Percentiles rank a stretch among this genome's conserved stretches.
Evolutionary conservation across 257 asterid genomes (phyloP).

Genomic region (Fraxinus anomala): DNA sequence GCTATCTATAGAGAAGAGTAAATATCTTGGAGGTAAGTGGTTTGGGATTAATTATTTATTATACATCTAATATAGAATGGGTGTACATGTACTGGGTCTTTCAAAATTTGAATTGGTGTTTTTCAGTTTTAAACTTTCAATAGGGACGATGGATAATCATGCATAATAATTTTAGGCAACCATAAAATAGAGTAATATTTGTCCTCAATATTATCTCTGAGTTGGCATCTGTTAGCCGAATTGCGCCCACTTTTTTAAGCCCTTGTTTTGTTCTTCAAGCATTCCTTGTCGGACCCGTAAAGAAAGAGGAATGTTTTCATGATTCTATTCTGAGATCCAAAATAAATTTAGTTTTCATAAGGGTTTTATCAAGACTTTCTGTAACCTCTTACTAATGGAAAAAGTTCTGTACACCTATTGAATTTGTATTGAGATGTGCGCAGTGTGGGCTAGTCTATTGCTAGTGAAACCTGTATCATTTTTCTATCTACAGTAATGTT

Average conservation of each 20-base stretch:
- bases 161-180: not conserved
- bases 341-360: not conserved
- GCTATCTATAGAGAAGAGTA: conserved; percentile 97
- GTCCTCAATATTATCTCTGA: not conserved
- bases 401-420: not conserved
- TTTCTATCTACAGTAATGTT: conserved; percentile 6
- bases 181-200: not conserved
- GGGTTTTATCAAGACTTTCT: not conserved
- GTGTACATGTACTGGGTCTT: not conserved
- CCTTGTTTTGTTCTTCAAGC: not conserved
- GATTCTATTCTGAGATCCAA: not conserved
- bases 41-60: conserved; percentile 9
- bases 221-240: not conserved
- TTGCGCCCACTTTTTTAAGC: not conserved
- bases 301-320: not conserved
- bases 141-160: not conserved
- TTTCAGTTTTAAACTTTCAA: not conserved
- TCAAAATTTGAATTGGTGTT: not conserved
- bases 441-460: not conserved
- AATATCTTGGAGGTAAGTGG: conserved; percentile 94
- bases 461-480: conserved; percentile 17
- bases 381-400: not conserved
- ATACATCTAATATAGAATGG: not conserved
- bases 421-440: not conserved
- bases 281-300: not conserved